Percentiles rank a stretch among this genome's conserved stretches.
Evolutionary conservation across 805 yeast genomes (phyloP).

Genomic region (Spathaspora passalidarum): DNA sequence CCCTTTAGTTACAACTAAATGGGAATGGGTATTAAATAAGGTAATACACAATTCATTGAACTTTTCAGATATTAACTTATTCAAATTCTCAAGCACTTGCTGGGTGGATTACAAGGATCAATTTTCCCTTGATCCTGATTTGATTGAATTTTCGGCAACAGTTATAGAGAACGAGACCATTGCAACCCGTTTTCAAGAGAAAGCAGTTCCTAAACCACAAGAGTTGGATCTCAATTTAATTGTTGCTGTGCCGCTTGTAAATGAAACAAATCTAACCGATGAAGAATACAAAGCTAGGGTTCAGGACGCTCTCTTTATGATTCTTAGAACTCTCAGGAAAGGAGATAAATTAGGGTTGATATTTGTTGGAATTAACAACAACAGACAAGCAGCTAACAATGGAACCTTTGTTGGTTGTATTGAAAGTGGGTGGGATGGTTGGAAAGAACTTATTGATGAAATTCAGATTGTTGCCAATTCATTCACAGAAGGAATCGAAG

Average conservation of each 20-base stretch:
- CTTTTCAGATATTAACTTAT: slow-evolving; percentile 27
- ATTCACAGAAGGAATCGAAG: slow-evolving; percentile 17
- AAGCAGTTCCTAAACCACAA: slow-evolving; percentile 42
- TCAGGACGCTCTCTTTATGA: slow-evolving; percentile 18
- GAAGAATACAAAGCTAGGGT: slow-evolving; percentile 24
- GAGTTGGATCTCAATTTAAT: slow-evolving; percentile 38
- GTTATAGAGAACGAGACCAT: slow-evolving; percentile 38
- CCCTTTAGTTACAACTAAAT: slow-evolving; percentile 34
- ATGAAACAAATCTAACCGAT: slow-evolving; percentile 19
- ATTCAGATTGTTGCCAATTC: slow-evolving; percentile 22
- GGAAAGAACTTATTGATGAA: slow-evolving; percentile 43
- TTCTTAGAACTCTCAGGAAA: slow-evolving; percentile 27
- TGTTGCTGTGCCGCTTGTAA: slow-evolving; percentile 38
- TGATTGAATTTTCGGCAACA: slow-evolving; percentile 33
- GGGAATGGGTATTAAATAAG: slow-evolving; percentile 33
- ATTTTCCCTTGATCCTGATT: slow-evolving; percentile 35
- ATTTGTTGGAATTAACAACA: slow-evolving; percentile 44
- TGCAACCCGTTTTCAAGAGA: slow-evolving; percentile 35
- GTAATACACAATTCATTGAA: slow-evolving; percentile 11
- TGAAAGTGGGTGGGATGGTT: slow-evolving; percentile 44
- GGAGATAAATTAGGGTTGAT: slow-evolving; percentile 48
- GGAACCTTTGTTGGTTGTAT: slow-evolving; percentile 50
- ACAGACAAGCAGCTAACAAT: slow-evolving; percentile 28
- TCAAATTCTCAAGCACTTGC: slow-evolving; percentile 49
- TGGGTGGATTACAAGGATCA: slow-evolving; percentile 41